A percentile compares a stretch with the other conserved stretches of the same genome.
phyloP scores from a whole-genome alignment of 2,329 filamentous ascomycete genomes.

The Ophioceras dolichostomum region DNA sequence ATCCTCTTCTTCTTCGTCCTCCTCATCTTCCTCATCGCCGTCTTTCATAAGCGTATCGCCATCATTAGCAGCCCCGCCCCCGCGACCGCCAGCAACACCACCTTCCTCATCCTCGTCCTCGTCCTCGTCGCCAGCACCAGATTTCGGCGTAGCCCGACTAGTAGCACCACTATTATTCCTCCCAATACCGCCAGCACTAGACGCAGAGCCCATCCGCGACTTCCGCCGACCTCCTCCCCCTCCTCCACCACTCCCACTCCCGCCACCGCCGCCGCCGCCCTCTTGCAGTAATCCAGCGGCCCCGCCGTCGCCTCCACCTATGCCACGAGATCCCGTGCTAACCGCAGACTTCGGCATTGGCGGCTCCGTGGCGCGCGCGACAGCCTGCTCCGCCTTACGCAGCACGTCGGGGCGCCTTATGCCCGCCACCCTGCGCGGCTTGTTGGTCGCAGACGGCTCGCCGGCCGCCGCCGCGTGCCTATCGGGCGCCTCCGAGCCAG shows the following conservation, averaged over 20 bases:
- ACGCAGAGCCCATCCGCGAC: slow-evolving; percentile 36
- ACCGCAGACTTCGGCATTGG: slow-evolving; percentile 12
- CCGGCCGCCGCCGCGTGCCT: slow-evolving; percentile 20
- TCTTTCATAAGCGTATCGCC: slow-evolving; percentile 35
- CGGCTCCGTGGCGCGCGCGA: slow-evolving; percentile 36
- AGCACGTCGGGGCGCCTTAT: slow-evolving; percentile 45
- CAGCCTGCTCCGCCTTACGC: slow-evolving; percentile 48
- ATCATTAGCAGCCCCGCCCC: no score
- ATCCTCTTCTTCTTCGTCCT: slow-evolving; percentile 14
- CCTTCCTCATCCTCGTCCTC: slow-evolving; percentile 24
- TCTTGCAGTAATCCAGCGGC: no score
- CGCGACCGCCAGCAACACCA: slow-evolving; percentile 11
- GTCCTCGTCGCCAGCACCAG: slow-evolving; percentile 15
- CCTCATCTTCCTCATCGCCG: slow-evolving; percentile 15
- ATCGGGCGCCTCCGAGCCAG: slow-evolving; percentile 11
- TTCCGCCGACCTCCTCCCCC: slow-evolving; percentile 17
- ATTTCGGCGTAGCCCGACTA: slow-evolving; percentile 23
- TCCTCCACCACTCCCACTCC: slow-evolving; percentile 1
- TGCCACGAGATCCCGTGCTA: neutral
- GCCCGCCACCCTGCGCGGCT: slow-evolving; percentile 27
- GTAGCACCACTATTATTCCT: slow-evolving; percentile 32
- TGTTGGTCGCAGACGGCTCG: slow-evolving; percentile 19
- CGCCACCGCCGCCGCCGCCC: no score
- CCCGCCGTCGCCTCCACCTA: slow-evolving; percentile 4
- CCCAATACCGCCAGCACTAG: slow-evolving; percentile 32